Conservation (phyloP, 169 alveolate species). For the Babesia sp. region DNA sequence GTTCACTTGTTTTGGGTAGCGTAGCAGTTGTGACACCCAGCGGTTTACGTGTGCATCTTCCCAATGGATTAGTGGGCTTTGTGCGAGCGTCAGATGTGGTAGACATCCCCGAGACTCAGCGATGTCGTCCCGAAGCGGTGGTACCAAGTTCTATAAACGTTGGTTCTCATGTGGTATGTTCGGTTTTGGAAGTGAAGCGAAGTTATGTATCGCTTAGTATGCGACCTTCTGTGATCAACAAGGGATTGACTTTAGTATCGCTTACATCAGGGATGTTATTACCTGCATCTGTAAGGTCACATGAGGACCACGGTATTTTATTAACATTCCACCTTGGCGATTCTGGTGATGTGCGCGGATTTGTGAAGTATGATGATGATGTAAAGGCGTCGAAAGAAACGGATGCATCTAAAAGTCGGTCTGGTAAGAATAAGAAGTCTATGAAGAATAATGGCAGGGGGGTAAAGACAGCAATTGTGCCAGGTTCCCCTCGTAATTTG, state of each 20-base stretch:
- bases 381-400: neutral
- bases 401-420: neutral
- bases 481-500: neutral
- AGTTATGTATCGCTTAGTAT: constrained; percentile 28
- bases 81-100: constrained; percentile 43
- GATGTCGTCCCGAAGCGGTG: constrained; percentile 4
- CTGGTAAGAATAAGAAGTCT: neutral
- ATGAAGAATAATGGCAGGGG: neutral
- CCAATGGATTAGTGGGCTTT: constrained; percentile 44
- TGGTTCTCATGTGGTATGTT: constrained; percentile 61
- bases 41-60: constrained; percentile 58
- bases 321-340: constrained; percentile 23
- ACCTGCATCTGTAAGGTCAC: constrained; percentile 50
- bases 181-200: constrained; percentile 59
- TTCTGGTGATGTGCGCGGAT: constrained; percentile 20
- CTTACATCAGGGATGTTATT: constrained; percentile 46
- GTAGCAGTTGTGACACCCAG: constrained; percentile 54
- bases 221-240: constrained; percentile 64
- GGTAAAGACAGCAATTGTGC: neutral
- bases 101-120: constrained; percentile 15
- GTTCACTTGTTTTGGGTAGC: constrained; percentile 58
- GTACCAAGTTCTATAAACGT: constrained; percentile 20
- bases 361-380: constrained; percentile 42
- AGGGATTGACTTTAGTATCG: constrained; percentile 15
- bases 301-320: constrained; percentile 58